A percentile compares a stretch with the other conserved stretches of the same genome.
Evolutionary conservation across 1,139 yeast species (phyloP).

Genomic region (Kurtzmaniella quercitrusa): DNA sequence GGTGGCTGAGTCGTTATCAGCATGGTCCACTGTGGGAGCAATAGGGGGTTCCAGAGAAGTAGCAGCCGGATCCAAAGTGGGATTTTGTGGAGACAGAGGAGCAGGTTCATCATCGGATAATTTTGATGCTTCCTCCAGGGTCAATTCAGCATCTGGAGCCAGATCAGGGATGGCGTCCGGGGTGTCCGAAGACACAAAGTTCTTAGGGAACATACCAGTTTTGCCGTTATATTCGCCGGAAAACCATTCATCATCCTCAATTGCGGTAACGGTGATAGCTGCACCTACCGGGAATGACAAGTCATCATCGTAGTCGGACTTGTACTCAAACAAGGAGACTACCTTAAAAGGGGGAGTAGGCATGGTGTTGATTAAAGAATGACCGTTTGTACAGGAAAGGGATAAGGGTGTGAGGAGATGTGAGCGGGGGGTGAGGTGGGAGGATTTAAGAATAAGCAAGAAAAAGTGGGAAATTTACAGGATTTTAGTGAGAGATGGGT

Average conservation of each 20-base stretch:
- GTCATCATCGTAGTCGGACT: constrained; percentile 82
- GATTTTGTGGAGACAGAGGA: constrained; percentile 2
- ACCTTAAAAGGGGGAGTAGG: constrained; percentile 58
- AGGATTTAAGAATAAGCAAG: background rate
- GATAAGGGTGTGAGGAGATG: background rate
- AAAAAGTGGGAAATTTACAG: no score
- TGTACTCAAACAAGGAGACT: constrained; percentile 65
- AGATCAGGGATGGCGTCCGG: constrained; percentile 3
- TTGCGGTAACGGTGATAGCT: constrained; percentile 63
- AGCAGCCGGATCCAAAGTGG: constrained; percentile 4
- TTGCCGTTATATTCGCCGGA: constrained; percentile 58
- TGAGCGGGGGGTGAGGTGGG: background rate
- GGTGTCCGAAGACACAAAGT: constrained; percentile 56
- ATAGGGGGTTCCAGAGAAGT: constrained; percentile 9
- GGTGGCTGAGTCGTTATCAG: constrained; percentile 11
- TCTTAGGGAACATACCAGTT: constrained; percentile 84
- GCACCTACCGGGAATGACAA: constrained; percentile 67
- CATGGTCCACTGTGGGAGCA: constrained; percentile 9
- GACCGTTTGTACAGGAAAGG: background rate
- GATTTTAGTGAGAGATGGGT: no score
- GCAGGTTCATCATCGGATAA: constrained; percentile 7
- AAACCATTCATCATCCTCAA: constrained; percentile 91
- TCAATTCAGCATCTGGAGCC: constrained; percentile 1
- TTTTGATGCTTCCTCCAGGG: constrained; percentile 6
- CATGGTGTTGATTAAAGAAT: background rate